A percentile compares a stretch with the other conserved stretches of the same genome.
phyloP scores from a whole-genome alignment of 768 basidiomycete genomes.

The Lentinula boryana region DNA sequence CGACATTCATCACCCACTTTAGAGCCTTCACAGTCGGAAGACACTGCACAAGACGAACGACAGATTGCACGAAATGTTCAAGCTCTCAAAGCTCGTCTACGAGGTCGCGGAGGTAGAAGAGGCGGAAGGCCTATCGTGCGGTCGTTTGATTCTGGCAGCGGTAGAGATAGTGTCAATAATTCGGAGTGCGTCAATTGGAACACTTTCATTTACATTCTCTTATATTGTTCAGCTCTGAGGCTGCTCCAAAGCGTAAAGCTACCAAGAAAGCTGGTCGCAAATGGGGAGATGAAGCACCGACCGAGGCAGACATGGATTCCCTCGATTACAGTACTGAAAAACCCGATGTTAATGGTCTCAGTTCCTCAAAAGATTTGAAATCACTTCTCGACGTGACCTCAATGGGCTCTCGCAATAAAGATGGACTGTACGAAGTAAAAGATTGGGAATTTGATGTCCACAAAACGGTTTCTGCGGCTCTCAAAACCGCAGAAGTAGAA shows the following conservation, averaged over 20 bases:
- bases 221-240: constrained; percentile 46
- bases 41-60: constrained; percentile 68
- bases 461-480: constrained; percentile 50
- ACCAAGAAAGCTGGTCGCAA: constrained; percentile 78
- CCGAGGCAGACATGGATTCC: constrained; percentile 86
- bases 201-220: neutral
- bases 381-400: constrained; percentile 65
- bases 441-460: constrained; percentile 75
- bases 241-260: constrained; percentile 51
- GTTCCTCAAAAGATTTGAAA: constrained; percentile 44
- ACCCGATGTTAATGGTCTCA: constrained; percentile 25
- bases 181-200: constrained; percentile 57
- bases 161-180: constrained; percentile 53
- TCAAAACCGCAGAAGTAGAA: constrained; percentile 37
- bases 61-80: constrained; percentile 91
- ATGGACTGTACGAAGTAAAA: constrained; percentile 60
- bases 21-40: constrained; percentile 46
- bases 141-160: constrained; percentile 41
- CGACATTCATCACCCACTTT: constrained; percentile 1
- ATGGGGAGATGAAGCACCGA: constrained; percentile 83
- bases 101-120: constrained; percentile 64
- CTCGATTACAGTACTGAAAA: constrained; percentile 81
- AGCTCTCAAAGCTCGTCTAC: constrained; percentile 79
- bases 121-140: constrained; percentile 43
- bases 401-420: constrained; percentile 67